phyloP scores from a whole-genome alignment of 2,329 filamentous ascomycete genomes.

The Aspergillus texensis region DNA sequence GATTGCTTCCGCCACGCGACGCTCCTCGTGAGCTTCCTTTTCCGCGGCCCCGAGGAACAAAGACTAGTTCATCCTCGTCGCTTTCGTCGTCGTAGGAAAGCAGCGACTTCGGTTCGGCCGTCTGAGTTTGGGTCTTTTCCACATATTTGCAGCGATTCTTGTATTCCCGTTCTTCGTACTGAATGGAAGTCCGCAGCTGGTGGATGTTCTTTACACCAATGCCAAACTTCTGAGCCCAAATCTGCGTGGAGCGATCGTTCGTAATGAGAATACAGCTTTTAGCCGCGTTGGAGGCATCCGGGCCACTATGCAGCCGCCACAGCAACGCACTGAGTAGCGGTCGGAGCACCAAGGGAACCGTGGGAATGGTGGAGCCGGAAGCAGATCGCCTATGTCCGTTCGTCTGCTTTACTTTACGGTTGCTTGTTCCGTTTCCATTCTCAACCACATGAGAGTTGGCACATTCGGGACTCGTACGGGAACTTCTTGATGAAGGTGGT shows the following conservation, averaged over 20 bases:
- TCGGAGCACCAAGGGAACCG: constrained; percentile 44
- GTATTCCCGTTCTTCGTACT: constrained; percentile 49
- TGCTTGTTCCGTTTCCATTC: constrained; percentile 26
- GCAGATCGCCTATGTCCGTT: constrained; percentile 35
- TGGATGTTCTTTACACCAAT: constrained; percentile 52
- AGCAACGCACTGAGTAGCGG: constrained; percentile 49
- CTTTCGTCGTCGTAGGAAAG: constrained; percentile 53
- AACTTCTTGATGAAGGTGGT: constrained; percentile 48
- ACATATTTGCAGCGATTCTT: constrained; percentile 50
- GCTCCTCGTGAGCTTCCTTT: constrained; percentile 35
- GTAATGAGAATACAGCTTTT: constrained; percentile 48
- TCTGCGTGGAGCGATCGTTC: constrained; percentile 47
- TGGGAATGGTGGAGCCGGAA: constrained; percentile 38
- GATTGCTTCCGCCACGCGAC: constrained; percentile 30
- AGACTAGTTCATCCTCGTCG: constrained; percentile 52
- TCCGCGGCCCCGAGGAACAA: constrained; percentile 46
- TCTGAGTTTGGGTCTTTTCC: constrained; percentile 49
- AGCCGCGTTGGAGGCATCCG: constrained; percentile 35
- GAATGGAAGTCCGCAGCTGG: constrained; percentile 50
- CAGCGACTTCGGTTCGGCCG: constrained; percentile 45
- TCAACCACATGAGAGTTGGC: constrained; percentile 29
- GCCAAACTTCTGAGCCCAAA: constrained; percentile 52
- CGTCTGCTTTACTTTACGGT: constrained; percentile 23
- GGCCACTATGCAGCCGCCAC: constrained; percentile 46
- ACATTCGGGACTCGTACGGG: constrained; percentile 49